Conservation (phyloP, 345 rosid species). For the Pistacia atlantica region DNA sequence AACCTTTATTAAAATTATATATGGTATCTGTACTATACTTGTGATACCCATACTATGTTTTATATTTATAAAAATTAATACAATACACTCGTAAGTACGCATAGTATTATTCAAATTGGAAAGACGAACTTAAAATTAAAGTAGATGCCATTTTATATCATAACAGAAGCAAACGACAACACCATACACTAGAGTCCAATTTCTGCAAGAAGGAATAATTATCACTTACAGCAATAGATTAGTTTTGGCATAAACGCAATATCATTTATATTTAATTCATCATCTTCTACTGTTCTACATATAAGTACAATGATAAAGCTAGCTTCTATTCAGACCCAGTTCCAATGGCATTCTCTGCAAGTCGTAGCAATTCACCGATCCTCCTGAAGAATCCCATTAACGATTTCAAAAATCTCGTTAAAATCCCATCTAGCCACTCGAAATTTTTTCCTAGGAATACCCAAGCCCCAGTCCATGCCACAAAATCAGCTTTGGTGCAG, state of each 20-base stretch:
- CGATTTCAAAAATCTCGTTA: conserved; percentile 1
- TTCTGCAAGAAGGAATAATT: neutral
- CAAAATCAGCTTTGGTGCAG: conserved; percentile 12
- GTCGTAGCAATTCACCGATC: conserved; percentile 1
- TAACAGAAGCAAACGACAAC: neutral
- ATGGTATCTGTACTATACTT: too few species aligned
- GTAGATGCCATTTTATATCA: neutral
- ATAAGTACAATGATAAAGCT: neutral
- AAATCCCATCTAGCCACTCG: neutral
- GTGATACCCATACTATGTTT: too few species aligned
- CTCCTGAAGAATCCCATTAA: conserved; percentile 11
- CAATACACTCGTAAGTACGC: too few species aligned
- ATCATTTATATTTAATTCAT: neutral
- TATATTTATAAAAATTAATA: too few species aligned
- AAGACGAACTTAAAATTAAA: neutral
- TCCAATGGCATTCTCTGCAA: conserved; percentile 31
- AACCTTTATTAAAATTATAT: too few species aligned
- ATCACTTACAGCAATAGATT: neutral
- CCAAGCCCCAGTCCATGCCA: neutral
- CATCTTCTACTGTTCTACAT: neutral
- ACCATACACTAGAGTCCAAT: conserved; percentile 1
- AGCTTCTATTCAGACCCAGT: neutral
- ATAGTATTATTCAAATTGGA: too few species aligned
- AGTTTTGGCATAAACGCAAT: neutral
- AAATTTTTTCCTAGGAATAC: neutral